Conservation (phyloP, 2,329 filamentous ascomycete genomes). For the Aureobasidium leucospermi region DNA sequence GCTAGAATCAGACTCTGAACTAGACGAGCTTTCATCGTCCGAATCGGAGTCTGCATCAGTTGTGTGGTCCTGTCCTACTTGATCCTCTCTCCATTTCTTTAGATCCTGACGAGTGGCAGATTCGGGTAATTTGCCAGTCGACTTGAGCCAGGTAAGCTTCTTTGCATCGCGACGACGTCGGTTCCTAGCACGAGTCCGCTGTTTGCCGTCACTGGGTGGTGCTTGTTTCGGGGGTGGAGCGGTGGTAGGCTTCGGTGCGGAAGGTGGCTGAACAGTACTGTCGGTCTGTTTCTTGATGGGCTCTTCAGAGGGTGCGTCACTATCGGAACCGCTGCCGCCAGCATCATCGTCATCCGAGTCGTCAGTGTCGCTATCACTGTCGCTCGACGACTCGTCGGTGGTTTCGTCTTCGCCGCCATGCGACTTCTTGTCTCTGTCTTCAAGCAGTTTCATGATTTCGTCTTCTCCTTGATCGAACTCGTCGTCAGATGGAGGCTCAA, state of each 20-base stretch:
- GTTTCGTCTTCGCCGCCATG: not conserved
- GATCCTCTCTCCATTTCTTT: slow-evolving; percentile 5
- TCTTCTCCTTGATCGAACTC: not conserved
- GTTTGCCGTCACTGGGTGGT: slow-evolving; percentile 44
- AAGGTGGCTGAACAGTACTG: not conserved
- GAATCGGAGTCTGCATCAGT: not conserved
- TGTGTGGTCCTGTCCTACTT: not conserved
- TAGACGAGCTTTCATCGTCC: not conserved
- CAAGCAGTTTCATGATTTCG: not conserved
- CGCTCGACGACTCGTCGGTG: not conserved
- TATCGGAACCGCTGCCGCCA: slow-evolving; percentile 10
- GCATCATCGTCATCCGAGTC: slow-evolving; percentile 8
- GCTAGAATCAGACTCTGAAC: slow-evolving; percentile 3
- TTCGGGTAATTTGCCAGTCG: slow-evolving; percentile 43
- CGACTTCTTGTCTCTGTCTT: not conserved
- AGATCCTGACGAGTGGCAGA: slow-evolving; percentile 47
- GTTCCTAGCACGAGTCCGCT: slow-evolving; percentile 49
- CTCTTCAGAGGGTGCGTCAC: slow-evolving; percentile 9
- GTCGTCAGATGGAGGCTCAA: slow-evolving; percentile 5
- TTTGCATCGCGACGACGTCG: slow-evolving; percentile 43
- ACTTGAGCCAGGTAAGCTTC: slow-evolving; percentile 46
- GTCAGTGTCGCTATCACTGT: not conserved
- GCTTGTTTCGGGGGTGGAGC: slow-evolving; percentile 16
- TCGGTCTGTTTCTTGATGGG: not conserved
- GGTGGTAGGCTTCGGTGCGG: not conserved